Evolutionary conservation across 2,329 filamentous ascomycete genomes (phyloP).

Genomic region (Colletotrichum orchidophilum): DNA sequence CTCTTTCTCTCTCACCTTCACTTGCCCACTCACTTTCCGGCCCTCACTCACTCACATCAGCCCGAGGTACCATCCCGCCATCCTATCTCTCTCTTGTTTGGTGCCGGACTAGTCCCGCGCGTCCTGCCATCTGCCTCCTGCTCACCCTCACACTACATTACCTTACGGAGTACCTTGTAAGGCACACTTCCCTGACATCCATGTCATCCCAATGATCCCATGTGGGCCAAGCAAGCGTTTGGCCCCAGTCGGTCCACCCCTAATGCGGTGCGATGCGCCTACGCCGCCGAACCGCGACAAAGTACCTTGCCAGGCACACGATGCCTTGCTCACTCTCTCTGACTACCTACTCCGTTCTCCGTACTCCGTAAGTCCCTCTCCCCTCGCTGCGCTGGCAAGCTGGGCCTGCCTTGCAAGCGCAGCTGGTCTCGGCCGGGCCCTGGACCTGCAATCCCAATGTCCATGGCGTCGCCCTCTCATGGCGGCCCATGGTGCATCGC

Average conservation of each 20-base stretch:
- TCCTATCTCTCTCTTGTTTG: neutral
- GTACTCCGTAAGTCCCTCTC: neutral
- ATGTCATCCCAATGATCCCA: constrained; percentile 21
- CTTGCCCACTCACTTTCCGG: neutral
- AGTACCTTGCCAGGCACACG: neutral
- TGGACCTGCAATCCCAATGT: constrained; percentile 24
- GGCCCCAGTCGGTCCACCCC: constrained; percentile 22
- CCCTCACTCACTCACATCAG: neutral
- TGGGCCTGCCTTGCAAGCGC: neutral
- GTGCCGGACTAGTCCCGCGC: neutral
- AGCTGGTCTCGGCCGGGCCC: constrained; percentile 23
- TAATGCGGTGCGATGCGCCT: constrained; percentile 24
- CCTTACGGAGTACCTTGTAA: neutral
- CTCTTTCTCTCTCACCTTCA: neutral
- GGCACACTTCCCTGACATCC: neutral
- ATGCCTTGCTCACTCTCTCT: neutral
- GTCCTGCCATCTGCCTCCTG: neutral
- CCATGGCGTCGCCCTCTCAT: neutral
- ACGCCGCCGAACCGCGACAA: neutral
- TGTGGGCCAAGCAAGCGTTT: constrained; percentile 29
- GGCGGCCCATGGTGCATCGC: neutral
- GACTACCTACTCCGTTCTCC: neutral
- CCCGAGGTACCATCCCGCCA: too few relatives aligned
- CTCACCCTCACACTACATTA: neutral
- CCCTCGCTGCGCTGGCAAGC: neutral